Evolutionary conservation across 106 monocot species (phyloP).

Genomic region (Allium cepa): DNA sequence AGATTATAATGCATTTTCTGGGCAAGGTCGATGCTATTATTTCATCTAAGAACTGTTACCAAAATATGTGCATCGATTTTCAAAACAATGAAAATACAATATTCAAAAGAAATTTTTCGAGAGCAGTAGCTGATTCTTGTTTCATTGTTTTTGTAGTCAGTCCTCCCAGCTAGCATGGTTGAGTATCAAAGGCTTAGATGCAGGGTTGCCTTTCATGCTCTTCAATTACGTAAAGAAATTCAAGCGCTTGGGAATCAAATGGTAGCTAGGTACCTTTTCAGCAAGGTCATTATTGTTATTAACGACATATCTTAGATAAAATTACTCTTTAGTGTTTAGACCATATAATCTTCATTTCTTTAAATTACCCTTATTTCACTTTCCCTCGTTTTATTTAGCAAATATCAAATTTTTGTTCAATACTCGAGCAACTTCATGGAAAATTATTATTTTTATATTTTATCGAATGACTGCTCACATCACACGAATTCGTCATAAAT

Average conservation of each 20-base stretch:
- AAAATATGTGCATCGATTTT: too few species aligned
- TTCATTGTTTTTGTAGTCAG: constrained; percentile 33
- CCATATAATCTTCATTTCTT: too few species aligned
- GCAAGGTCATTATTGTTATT: background rate
- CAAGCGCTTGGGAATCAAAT: constrained; percentile 60
- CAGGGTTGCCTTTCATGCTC: constrained; percentile 82
- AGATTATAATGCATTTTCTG: too few species aligned
- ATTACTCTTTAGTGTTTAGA: background rate
- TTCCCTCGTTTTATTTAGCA: too few species aligned
- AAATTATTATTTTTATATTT: background rate
- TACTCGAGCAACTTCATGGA: too few species aligned
- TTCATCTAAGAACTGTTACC: too few species aligned
- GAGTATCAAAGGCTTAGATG: constrained; percentile 94
- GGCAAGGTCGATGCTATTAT: too few species aligned
- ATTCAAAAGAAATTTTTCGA: too few species aligned
- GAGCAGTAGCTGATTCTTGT: background rate
- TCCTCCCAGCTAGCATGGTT: constrained; percentile 68
- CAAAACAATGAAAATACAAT: too few species aligned
- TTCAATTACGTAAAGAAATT: constrained; percentile 81
- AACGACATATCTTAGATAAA: background rate
- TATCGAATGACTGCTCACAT: background rate
- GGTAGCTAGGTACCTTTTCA: constrained; percentile 48
- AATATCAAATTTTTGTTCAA: too few species aligned
- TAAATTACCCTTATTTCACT: too few species aligned
- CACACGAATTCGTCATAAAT: background rate